phyloP scores from a whole-genome alignment of 495 filamentous ascomycete species.

The Xylaria flabelliformis region DNA sequence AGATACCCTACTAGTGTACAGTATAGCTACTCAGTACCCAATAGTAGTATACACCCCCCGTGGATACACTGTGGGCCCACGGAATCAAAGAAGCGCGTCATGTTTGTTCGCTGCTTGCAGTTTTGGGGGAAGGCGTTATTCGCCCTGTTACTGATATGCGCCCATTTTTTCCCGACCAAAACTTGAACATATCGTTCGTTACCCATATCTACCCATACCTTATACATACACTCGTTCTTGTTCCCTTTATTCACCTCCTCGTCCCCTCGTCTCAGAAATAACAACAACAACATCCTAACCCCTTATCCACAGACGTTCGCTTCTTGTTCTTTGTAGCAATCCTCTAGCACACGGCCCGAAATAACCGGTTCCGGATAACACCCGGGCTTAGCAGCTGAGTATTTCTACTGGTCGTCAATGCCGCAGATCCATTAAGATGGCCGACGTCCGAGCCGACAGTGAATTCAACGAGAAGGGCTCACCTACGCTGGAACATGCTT shows the following conservation, averaged over 20 bases:
- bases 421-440: conserved; percentile 24
- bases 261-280: not conserved
- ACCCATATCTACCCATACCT: not conserved
- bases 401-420: not conserved
- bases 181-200: not conserved
- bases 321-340: not conserved
- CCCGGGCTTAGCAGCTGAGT: not conserved
- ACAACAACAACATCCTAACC: not conserved
- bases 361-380: not conserved
- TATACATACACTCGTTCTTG: not conserved
- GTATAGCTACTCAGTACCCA: not conserved
- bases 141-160: not conserved
- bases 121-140: conserved; percentile 14
- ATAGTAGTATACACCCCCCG: not conserved
- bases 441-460: conserved; percentile 14
- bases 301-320: not conserved
- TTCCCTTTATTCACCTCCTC: not conserved
- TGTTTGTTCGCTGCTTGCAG: conserved; percentile 15
- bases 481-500: conserved; percentile 32
- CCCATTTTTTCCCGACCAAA: not conserved
- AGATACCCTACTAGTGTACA: not conserved
- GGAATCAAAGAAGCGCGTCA: conserved; percentile 17
- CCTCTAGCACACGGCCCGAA: not conserved
- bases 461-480: conserved; percentile 39
- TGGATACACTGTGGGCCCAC: conserved; percentile 14